Evolutionary conservation across 306 rosid genomes (phyloP).

Genomic region (Psophocarpus tetragonolobus): DNA sequence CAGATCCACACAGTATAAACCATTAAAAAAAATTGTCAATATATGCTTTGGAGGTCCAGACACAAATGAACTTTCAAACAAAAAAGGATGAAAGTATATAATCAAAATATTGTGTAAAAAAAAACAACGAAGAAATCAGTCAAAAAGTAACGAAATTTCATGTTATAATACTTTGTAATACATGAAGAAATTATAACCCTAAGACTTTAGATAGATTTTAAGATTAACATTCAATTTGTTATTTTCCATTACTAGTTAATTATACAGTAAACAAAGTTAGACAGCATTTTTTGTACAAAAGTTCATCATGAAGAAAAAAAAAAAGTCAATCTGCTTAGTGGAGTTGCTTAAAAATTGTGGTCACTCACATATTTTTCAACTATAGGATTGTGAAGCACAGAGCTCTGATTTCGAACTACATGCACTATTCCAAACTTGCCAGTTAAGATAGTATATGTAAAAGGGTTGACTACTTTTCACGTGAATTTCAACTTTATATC

Average conservation of each 20-base stretch:
- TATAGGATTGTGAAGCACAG: conserved; percentile 17
- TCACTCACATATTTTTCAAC: conserved; percentile 30
- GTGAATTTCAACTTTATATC: conserved; percentile 43
- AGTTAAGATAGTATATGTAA: conserved; percentile 36
- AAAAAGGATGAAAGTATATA: background rate
- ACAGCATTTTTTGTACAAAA: background rate
- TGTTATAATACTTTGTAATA: background rate
- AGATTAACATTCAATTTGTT: background rate
- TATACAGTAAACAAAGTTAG: background rate
- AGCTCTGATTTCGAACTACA: conserved; percentile 14
- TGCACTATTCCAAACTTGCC: conserved; percentile 49
- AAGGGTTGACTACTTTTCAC: conserved; percentile 18
- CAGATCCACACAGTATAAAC: background rate
- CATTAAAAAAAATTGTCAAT: background rate
- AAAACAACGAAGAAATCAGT: background rate
- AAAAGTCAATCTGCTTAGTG: conserved; percentile 17
- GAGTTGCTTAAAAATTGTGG: conserved; percentile 39
- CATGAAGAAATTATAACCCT: background rate
- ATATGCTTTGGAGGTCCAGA: background rate
- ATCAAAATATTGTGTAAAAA: background rate
- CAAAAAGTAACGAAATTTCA: background rate
- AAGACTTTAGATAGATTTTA: background rate
- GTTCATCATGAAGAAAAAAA: background rate
- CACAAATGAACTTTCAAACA: background rate
- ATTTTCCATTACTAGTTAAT: background rate